These are phyloP conservation scores for Scedosporium aurantiacum DNA, from an alignment of 2,329 filamentous ascomycete genomes.

Conservation along the genomic window DNA sequence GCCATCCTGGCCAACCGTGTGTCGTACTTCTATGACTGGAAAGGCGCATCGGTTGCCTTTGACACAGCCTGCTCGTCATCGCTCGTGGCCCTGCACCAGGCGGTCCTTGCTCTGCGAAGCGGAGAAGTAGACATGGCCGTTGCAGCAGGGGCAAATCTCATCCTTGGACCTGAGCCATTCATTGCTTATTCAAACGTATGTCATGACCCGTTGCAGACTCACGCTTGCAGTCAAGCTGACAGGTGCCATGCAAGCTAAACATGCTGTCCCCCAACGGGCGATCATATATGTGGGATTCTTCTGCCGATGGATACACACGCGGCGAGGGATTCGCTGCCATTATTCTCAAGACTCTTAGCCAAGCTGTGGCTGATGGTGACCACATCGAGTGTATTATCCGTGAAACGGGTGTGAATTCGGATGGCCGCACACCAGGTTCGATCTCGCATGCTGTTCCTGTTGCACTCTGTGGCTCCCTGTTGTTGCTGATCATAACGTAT, in stretches of 20 bases:
- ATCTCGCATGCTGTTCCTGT: too few species aligned
- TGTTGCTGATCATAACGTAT: too few species aligned
- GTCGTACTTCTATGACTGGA: slow-evolving; percentile 28
- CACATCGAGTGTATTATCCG: slow-evolving; percentile 24
- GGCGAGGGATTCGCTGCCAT: slow-evolving; percentile 26
- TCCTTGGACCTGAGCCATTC: slow-evolving; percentile 15
- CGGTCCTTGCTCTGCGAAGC: slow-evolving; percentile 18
- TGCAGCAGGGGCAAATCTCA: slow-evolving; percentile 12
- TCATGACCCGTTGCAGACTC: too few species aligned
- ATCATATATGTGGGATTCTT: slow-evolving; percentile 20
- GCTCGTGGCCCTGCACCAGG: slow-evolving; percentile 21
- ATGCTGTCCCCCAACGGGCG: slow-evolving; percentile 21
- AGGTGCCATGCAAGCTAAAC: neutral
- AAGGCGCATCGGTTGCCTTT: slow-evolving; percentile 23
- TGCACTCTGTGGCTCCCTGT: too few species aligned
- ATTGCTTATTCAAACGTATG: slow-evolving; percentile 11
- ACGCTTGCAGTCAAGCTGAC: too few species aligned
- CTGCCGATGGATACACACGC: slow-evolving; percentile 30
- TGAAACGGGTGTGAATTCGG: slow-evolving; percentile 22
- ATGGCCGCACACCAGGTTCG: slow-evolving; percentile 20
- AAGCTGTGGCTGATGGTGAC: slow-evolving; percentile 31
- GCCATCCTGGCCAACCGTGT: slow-evolving; percentile 45
- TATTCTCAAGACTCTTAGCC: slow-evolving; percentile 29
- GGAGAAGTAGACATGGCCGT: slow-evolving; percentile 15
- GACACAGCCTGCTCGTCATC: slow-evolving; percentile 25